Conservation (phyloP, 352 stramenopile species). For the Globisporangium yorkense region DNA sequence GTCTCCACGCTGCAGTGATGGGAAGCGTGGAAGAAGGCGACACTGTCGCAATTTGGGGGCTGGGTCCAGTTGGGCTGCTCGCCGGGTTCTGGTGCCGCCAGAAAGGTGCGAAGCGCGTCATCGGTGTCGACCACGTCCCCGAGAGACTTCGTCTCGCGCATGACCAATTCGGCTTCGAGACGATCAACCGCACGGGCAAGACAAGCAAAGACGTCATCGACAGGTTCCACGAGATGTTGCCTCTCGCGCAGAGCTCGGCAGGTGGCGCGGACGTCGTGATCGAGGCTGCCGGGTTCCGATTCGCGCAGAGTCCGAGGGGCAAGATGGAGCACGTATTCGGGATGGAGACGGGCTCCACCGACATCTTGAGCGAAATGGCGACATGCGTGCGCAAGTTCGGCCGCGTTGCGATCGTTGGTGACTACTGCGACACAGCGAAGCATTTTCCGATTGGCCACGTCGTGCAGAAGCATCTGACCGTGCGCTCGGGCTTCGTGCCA, state of each 20-base stretch:
- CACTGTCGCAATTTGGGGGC: conserved; percentile 29
- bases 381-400: conserved; percentile 29
- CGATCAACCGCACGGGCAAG: conserved; percentile 20
- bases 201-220: conserved; percentile 24
- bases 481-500: conserved; percentile 24
- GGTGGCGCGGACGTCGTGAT: conserved; percentile 37
- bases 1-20: conserved; percentile 28
- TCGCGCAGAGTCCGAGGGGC: conserved; percentile 15
- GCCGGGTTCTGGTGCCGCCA: conserved; percentile 25
- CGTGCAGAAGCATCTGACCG: conserved; percentile 35
- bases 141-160: conserved; percentile 26
- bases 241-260: conserved; percentile 9
- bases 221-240: conserved; percentile 22
- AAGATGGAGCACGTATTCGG: conserved; percentile 22
- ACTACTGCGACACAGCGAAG: conserved; percentile 25
- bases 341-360: conserved; percentile 18
- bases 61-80: conserved; percentile 29
- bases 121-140: conserved; percentile 30
- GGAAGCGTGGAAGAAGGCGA: conserved; percentile 28
- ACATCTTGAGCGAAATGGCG: conserved; percentile 27
- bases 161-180: conserved; percentile 28
- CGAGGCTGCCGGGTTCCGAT: conserved; percentile 29
- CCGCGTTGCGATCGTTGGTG: conserved; percentile 21
- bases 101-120: conserved; percentile 31
- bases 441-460: conserved; percentile 38